Conservation (phyloP, 2,329 filamentous ascomycete genomes). For the Xylariaceae sp. region DNA sequence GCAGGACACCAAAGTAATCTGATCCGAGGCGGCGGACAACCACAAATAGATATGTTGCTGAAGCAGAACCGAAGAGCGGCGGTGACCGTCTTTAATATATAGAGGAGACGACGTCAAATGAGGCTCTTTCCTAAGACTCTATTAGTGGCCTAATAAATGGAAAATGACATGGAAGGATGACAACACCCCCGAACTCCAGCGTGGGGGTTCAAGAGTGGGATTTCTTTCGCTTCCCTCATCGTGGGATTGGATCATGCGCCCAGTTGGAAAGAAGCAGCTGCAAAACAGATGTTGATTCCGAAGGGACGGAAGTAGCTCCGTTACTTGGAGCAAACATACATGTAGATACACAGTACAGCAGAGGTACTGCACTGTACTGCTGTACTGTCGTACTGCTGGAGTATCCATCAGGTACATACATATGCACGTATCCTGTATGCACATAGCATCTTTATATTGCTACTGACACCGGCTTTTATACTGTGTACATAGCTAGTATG, state of each 20-base stretch:
- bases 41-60: slow-evolving; percentile 14
- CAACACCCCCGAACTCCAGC: slow-evolving; percentile 22
- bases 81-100: slow-evolving; percentile 13
- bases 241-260: slow-evolving; percentile 1
- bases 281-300: not conserved
- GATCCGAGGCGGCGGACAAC: no score
- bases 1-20: no score
- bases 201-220: slow-evolving; percentile 30
- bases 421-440: no score
- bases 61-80: slow-evolving; percentile 17
- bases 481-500: no score
- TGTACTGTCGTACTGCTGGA: no score
- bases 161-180: no score
- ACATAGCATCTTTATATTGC: no score
- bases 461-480: no score
- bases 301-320: not conserved
- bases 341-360: no score
- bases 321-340: no score
- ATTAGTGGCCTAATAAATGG: slow-evolving; percentile 30
- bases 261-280: slow-evolving; percentile 4
- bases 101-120: slow-evolving; percentile 28
- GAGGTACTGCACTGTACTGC: no score
- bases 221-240: slow-evolving; percentile 16
- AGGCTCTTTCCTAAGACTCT: slow-evolving; percentile 28
- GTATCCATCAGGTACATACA: no score